Percentiles rank a stretch among this genome's conserved stretches.
Evolutionary conservation across 768 basidiomycete genomes (phyloP).

Genomic region (Tylopilus balloui): DNA sequence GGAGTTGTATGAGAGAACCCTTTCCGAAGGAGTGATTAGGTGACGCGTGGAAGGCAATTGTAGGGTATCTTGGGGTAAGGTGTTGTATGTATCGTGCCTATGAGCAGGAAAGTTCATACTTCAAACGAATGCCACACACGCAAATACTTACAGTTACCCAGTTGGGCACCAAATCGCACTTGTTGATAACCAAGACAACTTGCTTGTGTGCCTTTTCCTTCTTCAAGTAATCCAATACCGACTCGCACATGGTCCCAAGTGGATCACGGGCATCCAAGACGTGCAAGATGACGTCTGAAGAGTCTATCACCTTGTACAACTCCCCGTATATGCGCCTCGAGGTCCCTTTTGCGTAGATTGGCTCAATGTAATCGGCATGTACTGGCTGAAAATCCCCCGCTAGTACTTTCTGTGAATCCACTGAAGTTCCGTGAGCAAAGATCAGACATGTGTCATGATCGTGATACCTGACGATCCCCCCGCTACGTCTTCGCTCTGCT

Average conservation of each 20-base stretch:
- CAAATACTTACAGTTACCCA: constrained; percentile 86
- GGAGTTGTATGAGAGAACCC: constrained; percentile 93
- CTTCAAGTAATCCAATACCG: constrained; percentile 84
- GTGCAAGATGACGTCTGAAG: constrained; percentile 93
- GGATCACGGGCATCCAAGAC: constrained; percentile 95
- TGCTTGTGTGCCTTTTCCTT: constrained; percentile 99
- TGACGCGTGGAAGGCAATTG: constrained; percentile 97
- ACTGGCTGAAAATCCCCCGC: constrained; percentile 46
- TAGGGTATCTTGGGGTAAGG: constrained; percentile 90
- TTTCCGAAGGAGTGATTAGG: constrained; percentile 99
- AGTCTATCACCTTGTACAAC: constrained; percentile 98
- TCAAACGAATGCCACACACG: background rate
- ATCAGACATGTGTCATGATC: background rate
- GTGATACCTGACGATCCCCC: constrained; percentile 43
- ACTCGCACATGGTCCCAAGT: constrained; percentile 91
- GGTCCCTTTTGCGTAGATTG: constrained; percentile 93
- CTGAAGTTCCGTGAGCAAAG: constrained; percentile 8
- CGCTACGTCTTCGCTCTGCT: constrained; percentile 36
- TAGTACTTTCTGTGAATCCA: constrained; percentile 7
- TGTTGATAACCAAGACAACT: constrained; percentile 94
- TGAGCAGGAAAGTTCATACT: background rate
- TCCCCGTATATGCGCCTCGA: constrained; percentile 96
- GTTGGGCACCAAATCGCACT: constrained; percentile 96
- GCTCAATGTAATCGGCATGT: constrained; percentile 79
- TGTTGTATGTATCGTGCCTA: constrained; percentile 96